These are phyloP conservation scores for Plicaturopsis crispa DNA, from an alignment of 768 basidiomycete genomes.

Conservation along the genomic window DNA sequence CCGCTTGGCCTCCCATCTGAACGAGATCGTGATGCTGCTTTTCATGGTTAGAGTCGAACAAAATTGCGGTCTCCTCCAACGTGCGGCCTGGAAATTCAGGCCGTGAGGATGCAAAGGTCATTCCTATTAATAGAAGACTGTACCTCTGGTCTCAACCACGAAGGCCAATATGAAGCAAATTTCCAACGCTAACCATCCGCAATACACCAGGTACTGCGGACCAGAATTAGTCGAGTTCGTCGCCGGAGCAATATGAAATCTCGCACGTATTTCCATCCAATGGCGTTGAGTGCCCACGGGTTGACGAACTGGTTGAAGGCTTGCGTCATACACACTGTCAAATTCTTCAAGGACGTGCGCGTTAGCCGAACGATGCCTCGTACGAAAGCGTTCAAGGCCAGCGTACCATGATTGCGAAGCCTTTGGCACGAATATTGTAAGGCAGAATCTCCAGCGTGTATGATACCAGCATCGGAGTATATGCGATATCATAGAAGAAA, in stretches of 20 bases:
- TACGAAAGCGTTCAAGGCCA: neutral
- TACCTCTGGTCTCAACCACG: slow-evolving; percentile 60
- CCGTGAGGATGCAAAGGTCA: slow-evolving; percentile 1
- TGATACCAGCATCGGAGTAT: slow-evolving; percentile 61
- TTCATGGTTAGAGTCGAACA: slow-evolving; percentile 58
- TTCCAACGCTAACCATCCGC: slow-evolving; percentile 59
- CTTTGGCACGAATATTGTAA: slow-evolving; percentile 72
- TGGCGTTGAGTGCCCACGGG: slow-evolving; percentile 58
- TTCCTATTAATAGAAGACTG: too few relatives aligned
- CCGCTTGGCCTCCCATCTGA: slow-evolving; percentile 41
- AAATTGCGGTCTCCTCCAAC: slow-evolving; percentile 64
- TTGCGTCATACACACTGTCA: slow-evolving; percentile 54
- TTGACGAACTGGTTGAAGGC: slow-evolving; percentile 81
- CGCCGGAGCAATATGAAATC: slow-evolving; percentile 1
- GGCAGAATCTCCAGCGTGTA: slow-evolving; percentile 77
- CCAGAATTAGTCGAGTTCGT: neutral
- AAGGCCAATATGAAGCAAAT: slow-evolving; percentile 46
- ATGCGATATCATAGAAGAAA: slow-evolving; percentile 58
- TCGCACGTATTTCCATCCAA: slow-evolving; percentile 43
- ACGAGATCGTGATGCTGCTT: slow-evolving; percentile 30
- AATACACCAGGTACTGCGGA: slow-evolving; percentile 46
- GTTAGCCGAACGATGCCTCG: neutral
- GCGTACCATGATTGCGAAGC: slow-evolving; percentile 66
- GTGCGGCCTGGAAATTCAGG: slow-evolving; percentile 37
- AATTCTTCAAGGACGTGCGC: slow-evolving; percentile 31